Evolutionary conservation across 108 stramenopile genomes (phyloP), one percentile per base, ranked within the genome.

Genomic region (Pinguiococcus pyrenoidosus): DNA sequence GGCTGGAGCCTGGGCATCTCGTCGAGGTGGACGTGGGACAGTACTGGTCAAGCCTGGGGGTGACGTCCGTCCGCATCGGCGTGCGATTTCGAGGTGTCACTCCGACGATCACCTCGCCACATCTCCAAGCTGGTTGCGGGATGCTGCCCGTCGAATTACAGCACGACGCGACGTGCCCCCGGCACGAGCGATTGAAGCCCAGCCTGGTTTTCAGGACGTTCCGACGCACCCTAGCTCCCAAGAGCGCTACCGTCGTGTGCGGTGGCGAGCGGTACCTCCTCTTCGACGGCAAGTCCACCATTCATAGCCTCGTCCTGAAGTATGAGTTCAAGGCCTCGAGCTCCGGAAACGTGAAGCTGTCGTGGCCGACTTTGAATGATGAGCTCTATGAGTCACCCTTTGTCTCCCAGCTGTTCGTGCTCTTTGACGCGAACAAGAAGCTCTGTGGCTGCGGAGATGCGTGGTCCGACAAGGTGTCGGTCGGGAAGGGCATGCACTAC

Each of bases 381-480:
- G 56, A 62, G 37, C 68, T 82, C 12, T 82, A 82, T 62, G 81
- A 82, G 44, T 73, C 74, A 10, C 66, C 56, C 2, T 71, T 55
- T 27, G 78, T 79, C 44, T 47, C 64, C 6, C 81, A 82, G 48
- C 32, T 82, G 22, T 67, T 68, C 39, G 66, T 79, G 48, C 38
- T 66, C 6, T 82, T 72, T 49, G 76, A 79, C 52, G 56, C 43
- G 8, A 70, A 76, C 36, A 79, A 79, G 43, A 23, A 59, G 46
- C 59, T 66, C 2, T 29, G 66, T 16, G 32, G 51, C 13, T 44
- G 41, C 27, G 58, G 56, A n/a, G 75, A 79, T 59, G 46, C 71
- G 17, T 79, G 59, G 54, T 73, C 81, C 16, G 68, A 49, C 14
- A 28, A 50, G 16, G 49, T 78, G 17, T 61, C 56, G 14, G 69